A percentile compares a stretch with the other conserved stretches of the same genome.
These are phyloP conservation scores for Penicillium thymicola DNA, from an alignment of 2,329 filamentous ascomycete species.

Conservation along the genomic window DNA sequence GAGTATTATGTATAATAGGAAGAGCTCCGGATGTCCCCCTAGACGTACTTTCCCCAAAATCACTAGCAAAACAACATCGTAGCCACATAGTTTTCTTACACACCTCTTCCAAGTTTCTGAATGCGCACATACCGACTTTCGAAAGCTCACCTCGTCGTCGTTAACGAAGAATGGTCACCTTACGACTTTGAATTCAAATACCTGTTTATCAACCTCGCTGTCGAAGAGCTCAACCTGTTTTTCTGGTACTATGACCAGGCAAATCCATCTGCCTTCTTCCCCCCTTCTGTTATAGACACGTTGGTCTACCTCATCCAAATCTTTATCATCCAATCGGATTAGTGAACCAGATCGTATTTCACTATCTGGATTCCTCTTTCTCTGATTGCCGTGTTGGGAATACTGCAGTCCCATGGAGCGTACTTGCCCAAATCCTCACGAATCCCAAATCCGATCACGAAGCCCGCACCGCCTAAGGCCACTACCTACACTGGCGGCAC, in stretches of 20 bases:
- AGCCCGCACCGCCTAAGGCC: too few species aligned
- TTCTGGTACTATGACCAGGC: not conserved
- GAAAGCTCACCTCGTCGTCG: not conserved
- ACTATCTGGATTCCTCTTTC: too few species aligned
- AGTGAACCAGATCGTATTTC: too few species aligned
- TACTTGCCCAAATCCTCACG: too few species aligned
- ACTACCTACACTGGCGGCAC: too few species aligned
- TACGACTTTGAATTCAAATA: not conserved
- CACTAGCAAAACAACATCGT: not conserved
- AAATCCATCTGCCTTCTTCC: not conserved
- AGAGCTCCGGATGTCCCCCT: not conserved
- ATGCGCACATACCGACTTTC: not conserved
- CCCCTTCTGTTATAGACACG: not conserved
- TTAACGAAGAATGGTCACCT: not conserved
- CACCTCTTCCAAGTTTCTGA: not conserved
- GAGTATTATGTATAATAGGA: not conserved
- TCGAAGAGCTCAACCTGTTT: not conserved
- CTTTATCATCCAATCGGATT: not conserved
- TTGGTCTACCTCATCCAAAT: not conserved
- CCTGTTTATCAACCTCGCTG: not conserved
- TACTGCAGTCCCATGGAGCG: too few species aligned
- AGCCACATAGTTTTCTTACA: not conserved
- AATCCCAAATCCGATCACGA: too few species aligned
- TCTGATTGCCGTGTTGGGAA: too few species aligned
- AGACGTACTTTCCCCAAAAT: not conserved